Base-by-base conservation (phyloP, 768 basidiomycete genomes). In the Solioccasus polychromus region DNA sequence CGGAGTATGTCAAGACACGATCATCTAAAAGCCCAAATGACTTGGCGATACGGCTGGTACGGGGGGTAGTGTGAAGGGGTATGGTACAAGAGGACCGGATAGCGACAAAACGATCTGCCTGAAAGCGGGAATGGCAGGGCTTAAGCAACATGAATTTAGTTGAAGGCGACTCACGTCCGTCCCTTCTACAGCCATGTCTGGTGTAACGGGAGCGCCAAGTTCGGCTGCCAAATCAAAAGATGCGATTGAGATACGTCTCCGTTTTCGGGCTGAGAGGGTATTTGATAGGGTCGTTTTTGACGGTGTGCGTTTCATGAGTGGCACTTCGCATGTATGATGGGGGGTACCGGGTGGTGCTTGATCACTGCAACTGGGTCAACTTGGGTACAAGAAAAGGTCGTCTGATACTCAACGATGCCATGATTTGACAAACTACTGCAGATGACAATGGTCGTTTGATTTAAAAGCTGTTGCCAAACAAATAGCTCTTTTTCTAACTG, bases 51-150 rank as follows among this genome's bases (percentile, higher is more conserved):
- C 83, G 76, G 43, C 74, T 77, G n/a, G 83, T 82, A 15, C 83
- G 78, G 11, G 83, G 83, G 2, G 82, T 85, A 28, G 69, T 73
- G 44, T 79, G 75, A 36, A 85, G 73, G 4, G 83, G 82, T 8
- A 82, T 56, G 9, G 71, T 61, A 7, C 62, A 62, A 35, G 77
- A 74, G 6, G 78, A 76, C 14, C 79, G 74, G 5, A 68, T 65
- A 2, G 83, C 66, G 29, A 85, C 73, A 58, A 85, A 85, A 35
- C 83, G 72, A 52, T 85, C 82, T 31, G 76, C 71, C 82, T 84
- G 40, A 3, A 25, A 44, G 32, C 18, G 7, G 43, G 36, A 24
- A 29, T 45, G 18, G 46, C 8, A 35, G 40, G 28, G 38, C 22
- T 17, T 22, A 36, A 22, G 17, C 19, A 7, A 50, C 17, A 34